phyloP scores from a whole-genome alignment of 352 stramenopile genomes.

The Aphanomyces stellatus region DNA sequence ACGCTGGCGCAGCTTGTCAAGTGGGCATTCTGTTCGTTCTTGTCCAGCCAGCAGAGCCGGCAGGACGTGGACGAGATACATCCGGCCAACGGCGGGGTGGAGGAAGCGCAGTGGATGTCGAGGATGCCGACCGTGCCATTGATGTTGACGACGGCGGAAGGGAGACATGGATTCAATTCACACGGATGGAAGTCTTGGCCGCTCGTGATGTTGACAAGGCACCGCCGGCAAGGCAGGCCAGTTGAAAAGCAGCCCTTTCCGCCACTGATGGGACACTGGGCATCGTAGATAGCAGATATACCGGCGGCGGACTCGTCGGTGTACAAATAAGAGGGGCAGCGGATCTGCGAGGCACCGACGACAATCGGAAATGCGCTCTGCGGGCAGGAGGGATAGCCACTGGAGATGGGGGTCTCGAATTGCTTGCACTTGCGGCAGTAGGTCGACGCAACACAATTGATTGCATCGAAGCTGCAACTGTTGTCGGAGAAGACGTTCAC shows the following conservation, averaged over 20 bases:
- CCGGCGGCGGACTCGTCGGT: not conserved
- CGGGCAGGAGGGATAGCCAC: not conserved
- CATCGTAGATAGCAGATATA: constrained; percentile 8
- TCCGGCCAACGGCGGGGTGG: not conserved
- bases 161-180: not conserved
- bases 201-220: not conserved
- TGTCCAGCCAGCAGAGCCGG: not conserved
- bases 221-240: not conserved
- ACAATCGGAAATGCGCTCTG: not conserved
- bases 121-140: not conserved
- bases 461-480: not conserved
- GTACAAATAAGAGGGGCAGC: not conserved
- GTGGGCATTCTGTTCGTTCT: constrained; percentile 2
- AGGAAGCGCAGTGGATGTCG: not conserved
- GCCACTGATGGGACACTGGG: not conserved
- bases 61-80: constrained; percentile 1
- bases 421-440: constrained; percentile 9
- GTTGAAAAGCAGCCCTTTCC: not conserved
- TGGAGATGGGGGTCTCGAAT: not conserved
- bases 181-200: not conserved
- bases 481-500: not conserved
- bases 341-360: not conserved
- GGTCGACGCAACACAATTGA: not conserved
- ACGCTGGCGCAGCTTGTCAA: not conserved
- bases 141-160: not conserved